These are phyloP conservation scores for Solanum piurae DNA, from an alignment of 257 asterid species.

Conservation along the genomic window DNA sequence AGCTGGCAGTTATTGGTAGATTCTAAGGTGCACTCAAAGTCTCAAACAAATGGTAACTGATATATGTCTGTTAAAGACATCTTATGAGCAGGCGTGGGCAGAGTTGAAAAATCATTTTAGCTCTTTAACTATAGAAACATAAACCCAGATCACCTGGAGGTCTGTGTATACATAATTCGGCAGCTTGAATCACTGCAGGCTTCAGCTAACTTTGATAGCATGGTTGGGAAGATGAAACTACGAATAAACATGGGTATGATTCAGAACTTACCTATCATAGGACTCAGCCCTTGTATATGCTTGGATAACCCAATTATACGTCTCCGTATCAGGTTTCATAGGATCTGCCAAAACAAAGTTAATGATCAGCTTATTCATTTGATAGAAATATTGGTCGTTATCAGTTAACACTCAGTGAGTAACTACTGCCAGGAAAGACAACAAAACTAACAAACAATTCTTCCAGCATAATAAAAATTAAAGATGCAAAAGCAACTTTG, in stretches of 20 bases:
- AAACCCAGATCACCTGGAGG: neutral
- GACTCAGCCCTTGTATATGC: slow-evolving; percentile 98
- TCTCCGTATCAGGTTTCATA: slow-evolving; percentile 97
- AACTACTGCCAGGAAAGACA: neutral
- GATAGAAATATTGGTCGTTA: neutral
- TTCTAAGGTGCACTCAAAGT: neutral
- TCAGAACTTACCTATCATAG: slow-evolving; percentile 65
- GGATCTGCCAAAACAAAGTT: slow-evolving; percentile 37
- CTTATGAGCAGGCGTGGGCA: neutral
- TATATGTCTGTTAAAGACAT: neutral
- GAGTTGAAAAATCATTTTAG: neutral
- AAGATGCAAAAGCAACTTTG: neutral
- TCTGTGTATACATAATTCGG: neutral
- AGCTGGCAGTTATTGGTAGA: neutral
- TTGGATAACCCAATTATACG: slow-evolving; percentile 98
- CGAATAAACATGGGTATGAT: neutral
- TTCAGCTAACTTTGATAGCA: neutral
- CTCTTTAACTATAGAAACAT: neutral
- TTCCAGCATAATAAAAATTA: neutral
- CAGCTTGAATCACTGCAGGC: neutral
- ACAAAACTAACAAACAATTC: neutral
- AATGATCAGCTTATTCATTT: slow-evolving; percentile 10
- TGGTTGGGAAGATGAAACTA: neutral
- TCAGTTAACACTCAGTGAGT: neutral
- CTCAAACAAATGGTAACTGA: neutral